Conservation (phyloP, 1,139 yeast species). For the Meyerozyma smithsonii region DNA sequence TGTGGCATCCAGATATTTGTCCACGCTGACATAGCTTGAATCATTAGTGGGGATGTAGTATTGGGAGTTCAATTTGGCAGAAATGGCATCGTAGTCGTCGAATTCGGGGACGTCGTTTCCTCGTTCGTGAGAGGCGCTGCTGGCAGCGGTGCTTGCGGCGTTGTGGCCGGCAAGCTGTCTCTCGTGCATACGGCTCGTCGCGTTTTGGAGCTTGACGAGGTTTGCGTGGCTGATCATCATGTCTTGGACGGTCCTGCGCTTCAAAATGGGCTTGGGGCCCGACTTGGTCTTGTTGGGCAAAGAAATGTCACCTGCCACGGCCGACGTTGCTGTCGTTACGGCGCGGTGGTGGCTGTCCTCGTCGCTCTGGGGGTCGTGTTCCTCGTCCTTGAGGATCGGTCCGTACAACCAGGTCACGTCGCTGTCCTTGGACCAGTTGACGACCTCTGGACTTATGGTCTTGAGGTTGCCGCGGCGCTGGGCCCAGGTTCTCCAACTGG, state of each 20-base stretch:
- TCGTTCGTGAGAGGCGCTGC: constrained; percentile 10
- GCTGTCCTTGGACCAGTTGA: constrained; percentile 76
- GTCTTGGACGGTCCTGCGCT: constrained; percentile 76
- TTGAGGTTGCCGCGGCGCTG: constrained; percentile 61
- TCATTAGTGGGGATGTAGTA: constrained; percentile 19
- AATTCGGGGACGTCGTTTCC: constrained; percentile 35
- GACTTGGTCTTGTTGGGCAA: constrained; percentile 20
- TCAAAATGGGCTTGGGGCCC: constrained; percentile 69
- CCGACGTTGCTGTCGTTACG: constrained; percentile 33
- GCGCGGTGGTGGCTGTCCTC: constrained; percentile 15
- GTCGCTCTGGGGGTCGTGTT: constrained; percentile 15
- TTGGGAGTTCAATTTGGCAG: constrained; percentile 58
- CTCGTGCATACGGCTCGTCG: constrained; percentile 33
- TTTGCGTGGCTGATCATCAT: constrained; percentile 60
- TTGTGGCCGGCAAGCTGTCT: constrained; percentile 21
- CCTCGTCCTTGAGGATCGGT: constrained; percentile 55
- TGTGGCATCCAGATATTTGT: constrained; percentile 10
- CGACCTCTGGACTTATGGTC: constrained; percentile 68
- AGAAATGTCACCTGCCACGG: constrained; percentile 46
- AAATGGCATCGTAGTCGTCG: constrained; percentile 54
- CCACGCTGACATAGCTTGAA: constrained; percentile 9
- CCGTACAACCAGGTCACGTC: constrained; percentile 85
- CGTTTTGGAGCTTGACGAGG: constrained; percentile 43
- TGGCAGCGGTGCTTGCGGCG: constrained; percentile 13
- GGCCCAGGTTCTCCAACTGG: constrained; percentile 89